Conservation (phyloP, 441 rosid genomes). For the Gossypium lobatum region DNA sequence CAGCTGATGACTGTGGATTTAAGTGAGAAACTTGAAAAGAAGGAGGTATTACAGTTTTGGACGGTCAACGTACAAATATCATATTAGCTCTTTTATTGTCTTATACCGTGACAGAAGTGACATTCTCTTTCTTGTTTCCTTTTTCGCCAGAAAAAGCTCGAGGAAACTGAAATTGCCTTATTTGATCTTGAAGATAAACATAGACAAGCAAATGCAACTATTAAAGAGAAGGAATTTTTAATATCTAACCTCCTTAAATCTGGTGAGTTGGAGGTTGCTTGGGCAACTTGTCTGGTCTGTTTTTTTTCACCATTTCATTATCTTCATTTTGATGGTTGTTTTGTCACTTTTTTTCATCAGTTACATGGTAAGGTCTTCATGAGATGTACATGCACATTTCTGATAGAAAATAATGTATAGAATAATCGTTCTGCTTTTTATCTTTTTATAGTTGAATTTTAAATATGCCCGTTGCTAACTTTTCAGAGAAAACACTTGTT, state of each 20-base stretch:
- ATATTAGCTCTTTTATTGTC: neutral
- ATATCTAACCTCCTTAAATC: conserved; percentile 86
- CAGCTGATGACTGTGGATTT: conserved; percentile 55
- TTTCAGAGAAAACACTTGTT: conserved; percentile 79
- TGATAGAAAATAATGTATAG: no score
- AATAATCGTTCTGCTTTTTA: no score
- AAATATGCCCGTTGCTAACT: neutral
- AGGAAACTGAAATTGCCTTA: conserved; percentile 70
- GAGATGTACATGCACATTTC: neutral
- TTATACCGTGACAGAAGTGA: neutral
- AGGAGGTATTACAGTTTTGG: conserved; percentile 48
- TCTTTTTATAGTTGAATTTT: no score
- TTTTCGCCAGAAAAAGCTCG: conserved; percentile 56
- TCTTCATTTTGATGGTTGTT: neutral
- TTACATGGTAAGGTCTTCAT: neutral
- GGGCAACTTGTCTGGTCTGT: no score
- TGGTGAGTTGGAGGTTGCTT: conserved; percentile 36
- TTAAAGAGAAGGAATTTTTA: conserved; percentile 86
- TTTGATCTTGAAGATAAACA: conserved; percentile 89
- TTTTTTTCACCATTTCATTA: neutral
- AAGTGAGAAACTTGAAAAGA: conserved; percentile 68
- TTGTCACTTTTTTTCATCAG: neutral
- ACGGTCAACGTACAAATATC: neutral
- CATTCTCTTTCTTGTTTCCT: no score
- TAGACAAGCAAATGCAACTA: conserved; percentile 81